A percentile compares a stretch with the other conserved stretches of the same genome.
Conservation (phyloP, 106 monocot genomes). For the Dioscorea alata region DNA sequence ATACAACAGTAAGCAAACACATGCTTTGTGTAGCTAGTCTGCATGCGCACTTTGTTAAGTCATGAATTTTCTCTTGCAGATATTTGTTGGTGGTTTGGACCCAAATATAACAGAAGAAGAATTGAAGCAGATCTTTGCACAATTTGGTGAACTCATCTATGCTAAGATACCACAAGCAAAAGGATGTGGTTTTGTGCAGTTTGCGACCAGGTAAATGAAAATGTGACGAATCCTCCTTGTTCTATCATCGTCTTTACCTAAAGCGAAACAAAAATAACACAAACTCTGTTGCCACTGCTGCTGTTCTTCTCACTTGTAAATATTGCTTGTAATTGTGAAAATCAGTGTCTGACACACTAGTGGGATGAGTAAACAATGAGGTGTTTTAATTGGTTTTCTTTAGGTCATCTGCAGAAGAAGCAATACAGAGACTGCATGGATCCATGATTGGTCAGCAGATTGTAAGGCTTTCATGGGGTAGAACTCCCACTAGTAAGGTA, state of each 20-base stretch:
- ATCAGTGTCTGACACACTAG: too few species aligned
- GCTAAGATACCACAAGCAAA: slow-evolving; percentile 80
- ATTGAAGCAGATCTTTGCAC: slow-evolving; percentile 69
- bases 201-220: slow-evolving; percentile 48
- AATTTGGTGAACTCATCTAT: slow-evolving; percentile 83
- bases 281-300: too few species aligned
- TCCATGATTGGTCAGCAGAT: slow-evolving; percentile 86
- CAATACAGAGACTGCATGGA: slow-evolving; percentile 78
- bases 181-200: slow-evolving; percentile 98
- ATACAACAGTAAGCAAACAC: slow-evolving; percentile 69
- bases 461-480: slow-evolving; percentile 93
- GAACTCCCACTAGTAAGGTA: slow-evolving; percentile 81
- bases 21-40: not conserved
- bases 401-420: slow-evolving; percentile 86
- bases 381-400: slow-evolving; percentile 1
- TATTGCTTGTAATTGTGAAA: too few species aligned
- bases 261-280: too few species aligned
- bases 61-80: slow-evolving; percentile 42
- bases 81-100: slow-evolving; percentile 91
- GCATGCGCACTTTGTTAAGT: not conserved
- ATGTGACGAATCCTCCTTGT: too few species aligned
- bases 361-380: too few species aligned
- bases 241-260: too few species aligned
- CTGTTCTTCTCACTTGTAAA: too few species aligned
- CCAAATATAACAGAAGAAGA: slow-evolving; percentile 91